Conservation (phyloP, 2,329 filamentous ascomycete species). For the Fusarium tuaranense region DNA sequence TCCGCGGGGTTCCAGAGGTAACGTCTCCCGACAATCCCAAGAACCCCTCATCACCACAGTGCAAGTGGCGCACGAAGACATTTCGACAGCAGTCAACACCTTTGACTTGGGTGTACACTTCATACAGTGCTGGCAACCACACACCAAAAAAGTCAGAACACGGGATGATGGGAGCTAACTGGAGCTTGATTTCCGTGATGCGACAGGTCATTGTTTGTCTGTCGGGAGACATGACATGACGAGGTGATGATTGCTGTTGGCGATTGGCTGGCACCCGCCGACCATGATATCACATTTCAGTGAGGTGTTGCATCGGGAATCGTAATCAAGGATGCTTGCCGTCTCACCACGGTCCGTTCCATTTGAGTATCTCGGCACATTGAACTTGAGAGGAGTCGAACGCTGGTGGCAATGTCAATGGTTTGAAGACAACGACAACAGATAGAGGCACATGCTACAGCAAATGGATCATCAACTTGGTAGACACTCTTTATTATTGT, state of each 20-base stretch:
- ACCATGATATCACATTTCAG: constrained; percentile 6
- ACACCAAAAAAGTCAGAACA: neutral
- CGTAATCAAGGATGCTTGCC: neutral
- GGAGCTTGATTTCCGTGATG: constrained; percentile 11
- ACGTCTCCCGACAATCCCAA: constrained; percentile 25
- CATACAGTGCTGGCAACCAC: constrained; percentile 18
- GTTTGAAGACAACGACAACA: neutral
- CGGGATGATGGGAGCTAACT: neutral
- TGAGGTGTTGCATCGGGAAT: neutral
- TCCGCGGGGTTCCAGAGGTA: constrained; percentile 32
- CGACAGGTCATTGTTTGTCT: neutral
- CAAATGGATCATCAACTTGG: neutral
- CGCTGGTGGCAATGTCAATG: neutral
- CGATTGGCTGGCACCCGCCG: neutral
- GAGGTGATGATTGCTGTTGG: neutral
- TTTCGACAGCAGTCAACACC: neutral
- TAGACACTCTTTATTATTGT: too few species aligned
- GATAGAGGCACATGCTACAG: neutral
- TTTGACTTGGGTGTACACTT: neutral
- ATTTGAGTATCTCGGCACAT: neutral
- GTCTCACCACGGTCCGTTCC: neutral
- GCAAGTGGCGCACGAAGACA: constrained; percentile 28
- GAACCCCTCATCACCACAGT: constrained; percentile 42
- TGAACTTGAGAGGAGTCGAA: neutral
- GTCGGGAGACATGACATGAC: constrained; percentile 16